phyloP scores from a whole-genome alignment of 2,329 filamentous ascomycete species.

The Beauveria rudraprayagi region DNA sequence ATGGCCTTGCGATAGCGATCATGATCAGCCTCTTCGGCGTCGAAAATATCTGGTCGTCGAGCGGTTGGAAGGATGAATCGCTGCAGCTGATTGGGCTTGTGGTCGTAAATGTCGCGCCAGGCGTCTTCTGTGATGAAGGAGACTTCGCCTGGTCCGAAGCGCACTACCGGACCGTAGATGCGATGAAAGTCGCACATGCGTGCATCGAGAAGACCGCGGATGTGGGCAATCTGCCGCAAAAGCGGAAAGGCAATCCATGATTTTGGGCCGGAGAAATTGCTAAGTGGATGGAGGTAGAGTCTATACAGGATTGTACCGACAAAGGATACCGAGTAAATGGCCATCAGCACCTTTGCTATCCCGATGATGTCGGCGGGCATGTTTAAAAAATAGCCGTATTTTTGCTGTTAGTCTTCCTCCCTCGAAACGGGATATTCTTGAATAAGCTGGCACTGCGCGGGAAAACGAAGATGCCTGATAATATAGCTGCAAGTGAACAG shows the following conservation, averaged over 20 bases:
- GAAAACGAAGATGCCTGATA: too few species aligned
- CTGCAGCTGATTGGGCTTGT: conserved; percentile 14
- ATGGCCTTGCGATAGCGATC: conserved; percentile 6
- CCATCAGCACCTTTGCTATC: not conserved
- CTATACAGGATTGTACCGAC: not conserved
- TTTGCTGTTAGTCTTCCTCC: too few species aligned
- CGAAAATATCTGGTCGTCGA: not conserved
- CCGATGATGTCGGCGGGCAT: not conserved
- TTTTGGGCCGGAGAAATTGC: conserved; percentile 23
- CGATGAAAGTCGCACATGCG: conserved; percentile 27
- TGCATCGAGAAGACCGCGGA: conserved; percentile 20
- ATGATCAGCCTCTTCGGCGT: not conserved
- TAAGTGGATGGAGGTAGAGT: conserved; percentile 21
- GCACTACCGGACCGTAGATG: conserved; percentile 36
- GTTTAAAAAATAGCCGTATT: not conserved
- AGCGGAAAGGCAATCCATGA: not conserved
- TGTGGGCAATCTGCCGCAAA: conserved; percentile 8
- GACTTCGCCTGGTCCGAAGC: conserved; percentile 38
- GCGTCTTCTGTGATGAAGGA: conserved; percentile 30
- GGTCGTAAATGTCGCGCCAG: conserved; percentile 35
- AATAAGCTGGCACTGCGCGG: too few species aligned
- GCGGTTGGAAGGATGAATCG: conserved; percentile 3
- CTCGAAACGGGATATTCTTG: too few species aligned
- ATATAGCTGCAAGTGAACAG: too few species aligned
- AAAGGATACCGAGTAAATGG: not conserved